Percentiles rank a stretch among this genome's conserved stretches.
Conservation (phyloP, 2,329 filamentous ascomycete species). For the Exophiala viscosa region DNA sequence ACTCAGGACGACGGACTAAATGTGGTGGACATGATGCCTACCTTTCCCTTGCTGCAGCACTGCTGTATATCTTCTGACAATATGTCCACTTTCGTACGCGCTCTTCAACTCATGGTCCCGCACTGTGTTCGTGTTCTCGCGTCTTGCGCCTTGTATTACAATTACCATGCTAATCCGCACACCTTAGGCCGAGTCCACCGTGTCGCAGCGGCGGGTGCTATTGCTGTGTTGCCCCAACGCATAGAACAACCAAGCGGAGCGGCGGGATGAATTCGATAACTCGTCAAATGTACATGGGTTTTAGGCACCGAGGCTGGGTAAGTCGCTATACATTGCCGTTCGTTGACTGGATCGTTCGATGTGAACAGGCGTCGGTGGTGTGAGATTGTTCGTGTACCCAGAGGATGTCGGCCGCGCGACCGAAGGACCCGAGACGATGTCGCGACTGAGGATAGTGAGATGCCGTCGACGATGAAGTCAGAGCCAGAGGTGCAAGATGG, state of each 20-base stretch:
- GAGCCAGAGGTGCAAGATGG: too few species aligned
- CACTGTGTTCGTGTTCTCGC: conserved; percentile 1
- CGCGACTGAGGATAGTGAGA: too few species aligned
- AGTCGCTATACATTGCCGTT: too few species aligned
- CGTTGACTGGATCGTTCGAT: too few species aligned
- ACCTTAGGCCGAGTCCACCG: neutral
- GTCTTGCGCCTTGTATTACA: conserved; percentile 12
- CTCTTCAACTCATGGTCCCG: conserved; percentile 16
- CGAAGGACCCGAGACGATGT: too few species aligned
- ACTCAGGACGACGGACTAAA: neutral
- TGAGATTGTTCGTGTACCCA: too few species aligned
- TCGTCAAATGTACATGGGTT: too few species aligned
- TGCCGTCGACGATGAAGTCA: neutral
- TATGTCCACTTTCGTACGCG: conserved; percentile 1
- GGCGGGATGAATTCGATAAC: too few species aligned
- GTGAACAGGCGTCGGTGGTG: too few species aligned
- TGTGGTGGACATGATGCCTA: conserved; percentile 3
- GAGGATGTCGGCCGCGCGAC: too few species aligned
- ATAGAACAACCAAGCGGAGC: too few species aligned
- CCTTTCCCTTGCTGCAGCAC: conserved; percentile 12
- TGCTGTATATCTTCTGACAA: neutral
- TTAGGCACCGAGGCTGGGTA: too few species aligned
- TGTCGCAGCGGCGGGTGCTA: neutral
- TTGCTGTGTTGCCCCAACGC: neutral
- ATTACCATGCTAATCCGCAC: conserved; percentile 20